These are phyloP conservation scores for Ligustrum vulgare DNA, from an alignment of 257 asterid genomes.

Conservation along the genomic window DNA sequence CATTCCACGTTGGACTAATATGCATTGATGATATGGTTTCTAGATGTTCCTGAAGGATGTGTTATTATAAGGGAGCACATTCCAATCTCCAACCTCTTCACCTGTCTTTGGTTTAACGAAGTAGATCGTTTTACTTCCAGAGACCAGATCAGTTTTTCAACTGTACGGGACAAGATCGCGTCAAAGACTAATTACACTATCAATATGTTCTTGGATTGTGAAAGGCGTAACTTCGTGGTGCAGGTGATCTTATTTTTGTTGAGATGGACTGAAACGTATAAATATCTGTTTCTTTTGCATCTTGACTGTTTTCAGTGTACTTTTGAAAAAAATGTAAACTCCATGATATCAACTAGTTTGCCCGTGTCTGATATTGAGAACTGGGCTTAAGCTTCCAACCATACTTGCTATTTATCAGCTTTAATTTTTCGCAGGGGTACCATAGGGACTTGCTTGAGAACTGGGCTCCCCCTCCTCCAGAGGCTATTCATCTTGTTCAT, in stretches of 20 bases:
- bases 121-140: constrained; percentile 93
- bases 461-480: constrained; percentile 49
- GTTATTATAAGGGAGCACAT: constrained; percentile 82
- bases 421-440: constrained; percentile 58
- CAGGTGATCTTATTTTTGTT: constrained; percentile 54
- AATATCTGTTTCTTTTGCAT: not conserved
- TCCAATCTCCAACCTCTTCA: constrained; percentile 83
- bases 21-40: constrained; percentile 8
- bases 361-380: no score
- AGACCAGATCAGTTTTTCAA: constrained; percentile 92
- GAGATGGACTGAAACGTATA: not conserved
- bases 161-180: constrained; percentile 76
- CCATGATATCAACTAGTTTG: not conserved
- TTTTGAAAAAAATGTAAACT: no score
- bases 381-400: no score
- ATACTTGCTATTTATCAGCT: not conserved
- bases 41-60: constrained; percentile 99
- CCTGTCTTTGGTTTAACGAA: constrained; percentile 94
- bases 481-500: constrained; percentile 24
- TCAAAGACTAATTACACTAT: constrained; percentile 77
- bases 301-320: not conserved
- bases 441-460: constrained; percentile 78
- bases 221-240: constrained; percentile 83
- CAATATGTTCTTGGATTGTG: constrained; percentile 92
- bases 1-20: constrained; percentile 7